Conservation (phyloP, 352 stramenopile genomes). For the Phytopythium ostracodes region DNA sequence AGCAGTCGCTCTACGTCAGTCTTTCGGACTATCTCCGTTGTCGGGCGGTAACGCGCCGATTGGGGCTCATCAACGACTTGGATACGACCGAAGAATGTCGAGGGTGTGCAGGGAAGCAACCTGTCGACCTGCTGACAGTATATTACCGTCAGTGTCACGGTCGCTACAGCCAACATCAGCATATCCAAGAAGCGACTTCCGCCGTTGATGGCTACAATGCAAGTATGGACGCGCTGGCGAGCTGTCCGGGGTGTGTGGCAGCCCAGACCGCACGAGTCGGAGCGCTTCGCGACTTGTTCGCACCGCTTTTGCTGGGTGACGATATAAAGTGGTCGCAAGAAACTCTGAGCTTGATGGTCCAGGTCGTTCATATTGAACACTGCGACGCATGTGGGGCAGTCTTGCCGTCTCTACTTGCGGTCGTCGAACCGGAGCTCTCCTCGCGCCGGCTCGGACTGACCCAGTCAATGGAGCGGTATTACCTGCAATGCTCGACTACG, state of each 20-base stretch:
- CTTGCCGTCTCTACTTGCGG: slow-evolving; percentile 17
- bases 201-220: too few species aligned
- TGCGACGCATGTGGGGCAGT: slow-evolving; percentile 15
- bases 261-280: slow-evolving; percentile 6
- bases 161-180: background rate
- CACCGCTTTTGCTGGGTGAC: background rate
- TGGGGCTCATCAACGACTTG: background rate
- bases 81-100: background rate
- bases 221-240: background rate
- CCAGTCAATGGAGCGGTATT: slow-evolving; percentile 9
- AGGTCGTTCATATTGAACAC: slow-evolving; percentile 26
- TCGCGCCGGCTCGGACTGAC: slow-evolving; percentile 9
- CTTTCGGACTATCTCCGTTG: slow-evolving; percentile 49
- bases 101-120: background rate
- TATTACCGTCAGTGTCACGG: background rate
- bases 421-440: slow-evolving; percentile 11
- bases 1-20: slow-evolving; percentile 33
- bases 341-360: slow-evolving; percentile 8
- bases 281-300: slow-evolving; percentile 5
- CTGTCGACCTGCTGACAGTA: too few species aligned
- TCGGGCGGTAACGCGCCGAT: background rate
- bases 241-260: slow-evolving; percentile 8
- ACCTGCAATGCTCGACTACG: slow-evolving; percentile 25
- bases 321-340: background rate
- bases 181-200: background rate